Evolutionary conservation across 208 protist genomes (phyloP).

Genomic region (Endotrypanum monterogeii): DNA sequence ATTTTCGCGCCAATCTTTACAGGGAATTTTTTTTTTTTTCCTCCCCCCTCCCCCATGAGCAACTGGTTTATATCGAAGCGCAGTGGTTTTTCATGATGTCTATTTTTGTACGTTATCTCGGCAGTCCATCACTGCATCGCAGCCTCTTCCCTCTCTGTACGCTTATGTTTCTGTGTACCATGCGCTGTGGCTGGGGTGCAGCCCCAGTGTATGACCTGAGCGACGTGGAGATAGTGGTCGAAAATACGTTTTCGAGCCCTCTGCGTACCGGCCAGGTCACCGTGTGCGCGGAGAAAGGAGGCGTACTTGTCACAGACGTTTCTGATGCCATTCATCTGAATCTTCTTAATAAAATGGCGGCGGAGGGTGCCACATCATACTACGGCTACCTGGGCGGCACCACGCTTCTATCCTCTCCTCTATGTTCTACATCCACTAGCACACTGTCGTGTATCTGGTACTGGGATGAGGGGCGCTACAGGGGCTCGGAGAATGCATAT

Average conservation of each 20-base stretch:
- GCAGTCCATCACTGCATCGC: background rate
- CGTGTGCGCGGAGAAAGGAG: background rate
- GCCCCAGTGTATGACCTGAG: conserved; percentile 4
- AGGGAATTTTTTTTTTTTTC: no score
- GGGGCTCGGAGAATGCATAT: conserved; percentile 1
- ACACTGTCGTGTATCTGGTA: conserved; percentile 8
- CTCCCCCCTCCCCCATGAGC: no score
- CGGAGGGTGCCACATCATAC: background rate
- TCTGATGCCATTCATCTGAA: background rate
- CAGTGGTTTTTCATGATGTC: background rate
- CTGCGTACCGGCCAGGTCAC: background rate
- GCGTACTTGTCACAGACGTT: conserved; percentile 6
- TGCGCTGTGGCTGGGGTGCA: background rate
- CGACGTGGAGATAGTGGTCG: background rate
- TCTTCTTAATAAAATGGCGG: background rate
- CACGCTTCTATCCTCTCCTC: background rate
- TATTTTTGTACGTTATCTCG: background rate
- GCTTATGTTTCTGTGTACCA: background rate
- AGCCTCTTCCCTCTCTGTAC: background rate
- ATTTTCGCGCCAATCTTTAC: no score
- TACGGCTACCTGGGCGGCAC: conserved; percentile 11
- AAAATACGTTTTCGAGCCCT: background rate
- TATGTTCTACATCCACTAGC: background rate
- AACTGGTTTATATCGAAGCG: no score
- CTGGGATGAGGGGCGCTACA: conserved; percentile 11